These are phyloP conservation scores for Panus rudis DNA, from an alignment of 768 basidiomycete genomes.

Conservation along the genomic window DNA sequence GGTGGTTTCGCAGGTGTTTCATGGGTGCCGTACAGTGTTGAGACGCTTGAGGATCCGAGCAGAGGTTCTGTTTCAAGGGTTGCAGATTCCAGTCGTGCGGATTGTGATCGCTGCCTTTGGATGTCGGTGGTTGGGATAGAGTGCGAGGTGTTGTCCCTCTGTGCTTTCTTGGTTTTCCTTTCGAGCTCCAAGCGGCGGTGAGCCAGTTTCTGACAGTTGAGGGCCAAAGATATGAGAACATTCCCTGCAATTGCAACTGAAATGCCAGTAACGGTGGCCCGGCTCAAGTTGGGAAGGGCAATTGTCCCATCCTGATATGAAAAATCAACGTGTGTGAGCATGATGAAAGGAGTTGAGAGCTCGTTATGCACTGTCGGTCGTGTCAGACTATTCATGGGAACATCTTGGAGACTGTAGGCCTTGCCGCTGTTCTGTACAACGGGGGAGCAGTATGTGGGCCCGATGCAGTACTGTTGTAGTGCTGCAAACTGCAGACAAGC, in stretches of 20 bases:
- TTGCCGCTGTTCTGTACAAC: too few species aligned
- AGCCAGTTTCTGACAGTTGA: conserved; percentile 91
- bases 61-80: conserved; percentile 5
- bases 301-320: too few species aligned
- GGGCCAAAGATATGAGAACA: conserved; percentile 80
- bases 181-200: conserved; percentile 64
- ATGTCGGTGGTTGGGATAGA: conserved; percentile 5
- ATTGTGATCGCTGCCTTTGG: neutral
- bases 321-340: too few species aligned
- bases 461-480: too few species aligned
- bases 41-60: neutral
- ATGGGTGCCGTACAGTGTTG: too few species aligned
- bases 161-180: conserved; percentile 18
- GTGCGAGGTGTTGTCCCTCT: conserved; percentile 1
- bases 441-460: too few species aligned
- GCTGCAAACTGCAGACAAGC: too few species aligned
- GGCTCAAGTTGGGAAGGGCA: conserved; percentile 50
- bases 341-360: neutral
- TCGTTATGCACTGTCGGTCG: too few species aligned
- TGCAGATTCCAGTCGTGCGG: neutral
- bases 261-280: conserved; percentile 67
- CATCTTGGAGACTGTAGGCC: too few species aligned
- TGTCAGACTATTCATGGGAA: too few species aligned
- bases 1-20: neutral
- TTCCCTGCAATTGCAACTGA: conserved; percentile 79